Conservation (phyloP, 352 stramenopile genomes). For the Globisporangium cylindrosporum region DNA sequence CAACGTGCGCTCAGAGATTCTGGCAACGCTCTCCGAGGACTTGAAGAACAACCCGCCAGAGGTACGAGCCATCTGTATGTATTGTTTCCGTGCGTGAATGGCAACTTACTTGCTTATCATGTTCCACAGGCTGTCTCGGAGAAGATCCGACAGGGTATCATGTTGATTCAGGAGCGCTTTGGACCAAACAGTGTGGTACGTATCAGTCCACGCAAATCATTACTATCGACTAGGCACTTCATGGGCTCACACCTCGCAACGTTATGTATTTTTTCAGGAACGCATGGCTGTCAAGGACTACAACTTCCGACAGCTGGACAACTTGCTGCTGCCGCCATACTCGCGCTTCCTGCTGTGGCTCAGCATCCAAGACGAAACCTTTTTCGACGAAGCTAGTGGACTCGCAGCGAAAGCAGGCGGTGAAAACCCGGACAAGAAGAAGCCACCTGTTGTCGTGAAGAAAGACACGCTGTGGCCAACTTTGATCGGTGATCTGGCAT, state of each 20-base stretch:
- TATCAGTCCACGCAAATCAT: not conserved
- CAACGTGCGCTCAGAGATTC: constrained; percentile 70
- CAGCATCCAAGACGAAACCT: constrained; percentile 82
- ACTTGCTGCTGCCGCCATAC: constrained; percentile 83
- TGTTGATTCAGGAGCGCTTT: constrained; percentile 80
- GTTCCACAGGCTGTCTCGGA: constrained; percentile 37
- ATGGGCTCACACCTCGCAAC: not conserved
- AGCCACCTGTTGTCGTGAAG: constrained; percentile 58
- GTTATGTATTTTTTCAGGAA: constrained; percentile 31
- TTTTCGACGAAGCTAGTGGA: constrained; percentile 72
- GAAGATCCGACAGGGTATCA: constrained; percentile 77
- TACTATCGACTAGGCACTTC: not conserved
- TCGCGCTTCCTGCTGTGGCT: constrained; percentile 88
- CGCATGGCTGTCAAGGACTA: constrained; percentile 86
- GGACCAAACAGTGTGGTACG: constrained; percentile 77
- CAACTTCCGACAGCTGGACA: constrained; percentile 88
- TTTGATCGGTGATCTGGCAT: constrained; percentile 65
- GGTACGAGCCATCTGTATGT: constrained; percentile 19
- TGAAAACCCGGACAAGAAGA: constrained; percentile 67
- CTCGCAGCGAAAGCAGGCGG: constrained; percentile 38
- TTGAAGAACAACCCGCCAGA: constrained; percentile 61
- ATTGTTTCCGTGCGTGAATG: not conserved
- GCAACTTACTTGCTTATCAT: not conserved
- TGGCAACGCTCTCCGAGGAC: constrained; percentile 67
- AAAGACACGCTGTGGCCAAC: constrained; percentile 84